Conservation (phyloP, 768 basidiomycete species). For the Kwoniella europaea region DNA sequence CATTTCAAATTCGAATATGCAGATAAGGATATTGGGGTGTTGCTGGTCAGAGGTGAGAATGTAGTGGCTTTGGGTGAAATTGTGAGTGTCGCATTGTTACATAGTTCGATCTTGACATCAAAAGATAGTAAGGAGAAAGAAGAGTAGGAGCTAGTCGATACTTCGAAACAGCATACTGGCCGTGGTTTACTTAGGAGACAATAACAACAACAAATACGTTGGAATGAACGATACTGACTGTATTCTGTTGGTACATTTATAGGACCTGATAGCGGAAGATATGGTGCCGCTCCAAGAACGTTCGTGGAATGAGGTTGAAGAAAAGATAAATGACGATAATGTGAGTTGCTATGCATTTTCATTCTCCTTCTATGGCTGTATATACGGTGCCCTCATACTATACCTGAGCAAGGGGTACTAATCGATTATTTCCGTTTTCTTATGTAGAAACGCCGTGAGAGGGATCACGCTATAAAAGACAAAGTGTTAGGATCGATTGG, state of each 20-base stretch:
- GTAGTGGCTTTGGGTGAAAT: slow-evolving; percentile 97
- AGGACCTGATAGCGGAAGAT: slow-evolving; percentile 50
- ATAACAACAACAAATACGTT: too few relatives aligned
- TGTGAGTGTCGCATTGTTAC: slow-evolving; percentile 59
- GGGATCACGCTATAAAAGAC: slow-evolving; percentile 78
- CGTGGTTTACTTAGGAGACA: too few relatives aligned
- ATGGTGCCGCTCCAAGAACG: slow-evolving; percentile 38
- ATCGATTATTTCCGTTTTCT: neutral
- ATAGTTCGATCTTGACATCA: too few relatives aligned
- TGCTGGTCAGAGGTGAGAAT: slow-evolving; percentile 96
- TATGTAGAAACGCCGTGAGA: slow-evolving; percentile 68
- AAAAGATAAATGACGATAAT: slow-evolving; percentile 42
- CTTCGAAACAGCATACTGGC: too few relatives aligned
- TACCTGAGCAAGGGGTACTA: too few relatives aligned
- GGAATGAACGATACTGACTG: neutral
- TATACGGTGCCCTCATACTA: too few relatives aligned
- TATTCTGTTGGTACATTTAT: neutral
- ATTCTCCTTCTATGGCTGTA: too few relatives aligned
- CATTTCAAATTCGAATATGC: slow-evolving; percentile 86
- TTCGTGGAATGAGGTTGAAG: slow-evolving; percentile 36
- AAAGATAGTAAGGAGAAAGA: too few relatives aligned
- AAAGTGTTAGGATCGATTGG: slow-evolving; percentile 82
- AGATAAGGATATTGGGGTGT: slow-evolving; percentile 67
- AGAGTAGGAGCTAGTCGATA: too few relatives aligned
- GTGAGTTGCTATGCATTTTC: slow-evolving; percentile 24